Percentiles rank a stretch among this genome's conserved stretches.
Evolutionary conservation across 23 red algal species (phyloP).

Genomic region (Gracilaria gracilis): DNA sequence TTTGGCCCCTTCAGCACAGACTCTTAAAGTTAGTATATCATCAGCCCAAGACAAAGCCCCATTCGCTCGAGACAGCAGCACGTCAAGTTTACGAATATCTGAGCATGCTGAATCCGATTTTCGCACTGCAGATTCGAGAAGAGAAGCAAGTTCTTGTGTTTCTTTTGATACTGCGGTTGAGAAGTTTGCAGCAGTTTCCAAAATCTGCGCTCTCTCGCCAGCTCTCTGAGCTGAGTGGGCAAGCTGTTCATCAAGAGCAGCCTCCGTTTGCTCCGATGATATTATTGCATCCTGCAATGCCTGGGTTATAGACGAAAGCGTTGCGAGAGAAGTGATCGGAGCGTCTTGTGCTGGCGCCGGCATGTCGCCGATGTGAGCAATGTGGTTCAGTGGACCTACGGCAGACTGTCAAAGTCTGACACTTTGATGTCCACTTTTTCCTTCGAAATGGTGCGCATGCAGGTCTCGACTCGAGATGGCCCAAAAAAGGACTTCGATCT

Average conservation of each 20-base stretch:
- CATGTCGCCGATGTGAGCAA: slow-evolving; percentile 2
- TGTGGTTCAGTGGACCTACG: not conserved
- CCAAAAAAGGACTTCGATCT: not conserved
- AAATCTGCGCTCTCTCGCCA: slow-evolving; percentile 10
- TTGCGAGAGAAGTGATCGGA: slow-evolving; percentile 46
- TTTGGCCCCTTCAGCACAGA: slow-evolving; percentile 77
- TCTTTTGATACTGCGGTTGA: slow-evolving; percentile 47
- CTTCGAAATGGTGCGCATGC: too few species aligned
- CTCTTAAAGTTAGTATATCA: slow-evolving; percentile 69
- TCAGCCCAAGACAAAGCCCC: slow-evolving; percentile 72
- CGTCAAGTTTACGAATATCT: slow-evolving; percentile 62
- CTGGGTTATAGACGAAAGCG: slow-evolving; percentile 41
- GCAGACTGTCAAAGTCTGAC: not conserved
- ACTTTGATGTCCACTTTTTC: too few species aligned
- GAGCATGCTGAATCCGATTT: slow-evolving; percentile 54
- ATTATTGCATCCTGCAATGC: slow-evolving; percentile 41
- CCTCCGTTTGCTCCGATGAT: slow-evolving; percentile 43
- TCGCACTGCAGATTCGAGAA: slow-evolving; percentile 42
- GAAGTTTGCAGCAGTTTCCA: slow-evolving; percentile 20
- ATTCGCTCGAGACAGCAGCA: slow-evolving; percentile 5
- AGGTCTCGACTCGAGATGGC: too few species aligned
- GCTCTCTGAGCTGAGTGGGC: slow-evolving; percentile 21
- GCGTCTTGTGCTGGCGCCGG: slow-evolving; percentile 19
- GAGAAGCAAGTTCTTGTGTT: slow-evolving; percentile 47
- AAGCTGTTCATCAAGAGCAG: slow-evolving; percentile 68